Conservation (phyloP, 305 asterid species). For the Solanum aculeatissimum region DNA sequence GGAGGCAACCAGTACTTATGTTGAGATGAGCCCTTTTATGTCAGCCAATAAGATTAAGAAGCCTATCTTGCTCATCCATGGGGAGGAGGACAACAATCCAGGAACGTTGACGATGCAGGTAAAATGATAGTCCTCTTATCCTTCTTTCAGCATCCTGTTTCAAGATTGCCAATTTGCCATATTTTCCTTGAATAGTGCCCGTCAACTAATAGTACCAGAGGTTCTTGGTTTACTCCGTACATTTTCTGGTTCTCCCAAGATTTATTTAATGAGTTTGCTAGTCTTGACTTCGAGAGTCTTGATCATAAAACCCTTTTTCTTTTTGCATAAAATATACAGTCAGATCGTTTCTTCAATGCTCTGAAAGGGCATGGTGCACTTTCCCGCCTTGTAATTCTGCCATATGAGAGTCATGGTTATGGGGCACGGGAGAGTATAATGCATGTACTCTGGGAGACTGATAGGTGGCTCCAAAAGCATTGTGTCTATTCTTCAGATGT, state of each 20-base stretch:
- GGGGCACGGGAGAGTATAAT: constrained; percentile 94
- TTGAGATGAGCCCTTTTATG: constrained; percentile 89
- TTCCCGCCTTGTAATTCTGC: constrained; percentile 85
- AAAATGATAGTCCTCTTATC: not conserved
- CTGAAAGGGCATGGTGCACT: constrained; percentile 96
- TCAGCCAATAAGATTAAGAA: constrained; percentile 92
- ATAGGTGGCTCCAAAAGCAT: constrained; percentile 79
- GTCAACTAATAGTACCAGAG: not conserved
- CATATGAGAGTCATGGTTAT: constrained; percentile 94
- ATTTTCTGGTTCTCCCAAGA: not conserved
- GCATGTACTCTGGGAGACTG: constrained; percentile 99
- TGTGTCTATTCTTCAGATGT: constrained; percentile 40
- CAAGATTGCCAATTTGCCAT: not conserved
- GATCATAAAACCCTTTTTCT: not conserved
- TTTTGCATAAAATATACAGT: constrained; percentile 36
- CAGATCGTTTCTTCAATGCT: constrained; percentile 90
- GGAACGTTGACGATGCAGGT: constrained; percentile 99
- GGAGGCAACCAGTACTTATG: constrained; percentile 82
- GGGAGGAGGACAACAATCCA: constrained; percentile 95
- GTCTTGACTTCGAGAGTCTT: not conserved
- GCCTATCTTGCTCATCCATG: constrained; percentile 94
- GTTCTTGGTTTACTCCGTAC: not conserved
- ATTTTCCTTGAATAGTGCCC: not conserved
- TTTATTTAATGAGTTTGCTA: not conserved
- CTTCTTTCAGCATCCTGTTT: not conserved